Evolutionary conservation across 2,329 filamentous ascomycete genomes (phyloP), one percentile per base, ranked within the genome.

Genomic region (Ceratocystis alfenasii): DNA sequence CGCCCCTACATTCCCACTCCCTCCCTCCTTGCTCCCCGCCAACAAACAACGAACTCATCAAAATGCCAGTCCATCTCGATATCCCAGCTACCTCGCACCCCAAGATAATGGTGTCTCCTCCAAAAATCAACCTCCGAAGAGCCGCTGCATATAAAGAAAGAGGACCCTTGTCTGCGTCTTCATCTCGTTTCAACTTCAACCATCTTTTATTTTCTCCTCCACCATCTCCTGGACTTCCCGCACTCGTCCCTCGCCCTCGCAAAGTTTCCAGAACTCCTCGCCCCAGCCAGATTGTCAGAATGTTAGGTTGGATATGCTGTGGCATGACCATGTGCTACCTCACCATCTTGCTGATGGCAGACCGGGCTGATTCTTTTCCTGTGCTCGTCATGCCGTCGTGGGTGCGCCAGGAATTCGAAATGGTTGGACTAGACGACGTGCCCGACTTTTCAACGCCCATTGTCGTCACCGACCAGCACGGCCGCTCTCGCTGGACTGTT

Each of bases 401-500:
- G 66, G 60, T 66, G 17, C 74, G 74, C 20, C 77, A 81, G 60
- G 76, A 83, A 62, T 87, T 84, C 72, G 86, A 89, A 71, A 85
- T 89, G 79, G 81, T 88, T 6, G 83, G 80, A 46, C 84, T 84
- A 68, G 81, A 85, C 68, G 78, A 78, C 53, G 74, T 90, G n/a
- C 88, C 89, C 0, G 80, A 87, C 33, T 85, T 88, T 68, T 86
- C 89, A 0, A 87, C 87, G 0, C 87, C 89, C 0, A 80, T 94
- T 22, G 80, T 89, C 5, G 79, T 92, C 59, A 83, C 80, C 15
- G 88, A 91, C 74, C 76, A 78, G 30, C 78, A 79, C 57, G 87
- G 87, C 2, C 81, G 80, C 63, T 78, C 84, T 10, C 87, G 83
- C 73, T 95, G 90, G 90, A 94, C 90, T 0, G 82, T 95, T 10